Evolutionary conservation across 2,329 filamentous ascomycete species (phyloP), one percentile per base, ranked within the genome.

Genomic region (Xenoacremonium recifei): DNA sequence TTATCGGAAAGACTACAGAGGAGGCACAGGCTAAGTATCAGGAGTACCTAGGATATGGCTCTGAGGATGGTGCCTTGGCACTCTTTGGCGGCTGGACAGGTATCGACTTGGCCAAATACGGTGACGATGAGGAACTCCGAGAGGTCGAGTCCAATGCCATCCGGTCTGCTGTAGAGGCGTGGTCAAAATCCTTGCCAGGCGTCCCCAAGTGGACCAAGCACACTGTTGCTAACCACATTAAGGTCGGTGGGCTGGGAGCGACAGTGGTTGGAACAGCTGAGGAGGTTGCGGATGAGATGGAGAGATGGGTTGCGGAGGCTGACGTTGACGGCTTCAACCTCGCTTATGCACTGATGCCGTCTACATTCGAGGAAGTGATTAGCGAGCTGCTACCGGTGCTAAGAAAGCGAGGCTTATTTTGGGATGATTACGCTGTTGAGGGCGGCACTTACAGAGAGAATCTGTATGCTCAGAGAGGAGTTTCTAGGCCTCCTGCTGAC

Each of bases 51-150:
- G 71, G 69, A 35, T 74, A 82, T 50, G 82, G 77, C 0, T 76
- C 76, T 2, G 70, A 76, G 31, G 82, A 84, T 43, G 82, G 81
- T 4, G 81, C 80, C 0, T 58, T 85, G 36, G 80, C 81, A 0
- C 61, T 85, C 3, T 85, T 85, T 49, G 79, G 82, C 3, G 82
- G 82, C 0, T 85, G 80, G 80, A 84, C 81, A 0, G 82, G 82
- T 1, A 82, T 84, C 35, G 79, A 86, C 56, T 64, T 85, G 18
- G 68, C 72, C 6, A 65, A 73, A 32, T 85, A 84, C 49, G 74
- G 66, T 0, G 80, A 85, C 19, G 80, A 85, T 31, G 74, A 85
- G 54, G 82, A 85, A 57, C 63, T 85, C 37, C 65, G 79, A 11
- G 67, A 77, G 40, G 77, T 83, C n/a, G 73, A 81, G 58, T 76